Base-by-base conservation (phyloP, 192 early-diverging fungal species). In the Anaeromyces robustus region DNA sequence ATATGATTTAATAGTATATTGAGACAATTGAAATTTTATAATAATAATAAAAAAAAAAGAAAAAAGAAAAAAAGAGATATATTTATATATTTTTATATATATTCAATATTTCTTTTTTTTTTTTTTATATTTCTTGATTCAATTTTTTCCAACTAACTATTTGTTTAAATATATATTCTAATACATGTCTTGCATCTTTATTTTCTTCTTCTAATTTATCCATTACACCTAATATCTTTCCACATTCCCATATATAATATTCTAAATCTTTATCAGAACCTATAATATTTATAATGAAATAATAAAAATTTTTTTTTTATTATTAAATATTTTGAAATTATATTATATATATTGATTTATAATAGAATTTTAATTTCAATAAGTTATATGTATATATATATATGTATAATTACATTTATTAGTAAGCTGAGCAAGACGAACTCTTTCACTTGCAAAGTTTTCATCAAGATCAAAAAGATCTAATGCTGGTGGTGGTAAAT, bases 401-500 rank as follows among this genome's bases (percentile, higher is more conserved):
- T n/a, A n/a, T n/a, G n/a, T n/a, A n/a, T 80, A 37, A 77, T 86
- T 84, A 86, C 89, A 92, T 81, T 92, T 92, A 85, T 89, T 89
- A 28, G 89, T 89, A 16, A 91, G 77, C 81, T 92, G 89, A 7
- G 88, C 90, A 22, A 92, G 68, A 17, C 89, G 83, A 29, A 84
- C 85, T 11, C 84, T 82, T 82, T 88, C 88, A 31, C 80, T 83
- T 19, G 89, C 88, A 83, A 92, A 92, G 30, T 90, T 81, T 80
- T 91, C 90, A 83, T 92, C 90, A 18, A 92, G 84, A 81, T 92
- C 90, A 79, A 92, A 92, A 28, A 92, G 83, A 29, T 92, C 90
- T 31, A 92, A 82, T 0, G 90, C 80, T 4, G 90, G 90, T 68
- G 90, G 89, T 11, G 90, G 87, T 9, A 91, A 85, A 80, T 91